Evolutionary conservation across 2,329 filamentous ascomycete genomes (phyloP).

Genomic region (Sporothrix phasma): DNA sequence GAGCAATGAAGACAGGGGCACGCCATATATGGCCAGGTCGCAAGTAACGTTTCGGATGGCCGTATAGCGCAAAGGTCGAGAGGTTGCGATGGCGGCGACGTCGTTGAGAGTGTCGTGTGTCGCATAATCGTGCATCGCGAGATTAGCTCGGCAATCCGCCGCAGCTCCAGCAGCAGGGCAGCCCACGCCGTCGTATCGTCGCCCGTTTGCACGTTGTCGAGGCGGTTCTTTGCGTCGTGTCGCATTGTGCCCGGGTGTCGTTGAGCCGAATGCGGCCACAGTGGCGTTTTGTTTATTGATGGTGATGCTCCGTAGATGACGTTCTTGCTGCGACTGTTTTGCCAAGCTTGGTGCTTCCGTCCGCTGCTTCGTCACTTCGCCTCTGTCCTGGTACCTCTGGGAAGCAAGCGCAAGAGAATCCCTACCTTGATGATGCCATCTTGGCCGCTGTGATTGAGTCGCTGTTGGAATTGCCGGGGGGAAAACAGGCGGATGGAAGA

Average conservation of each 20-base stretch:
- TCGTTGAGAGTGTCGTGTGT: background rate
- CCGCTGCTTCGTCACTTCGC: background rate
- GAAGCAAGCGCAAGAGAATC: background rate
- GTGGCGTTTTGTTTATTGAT: background rate
- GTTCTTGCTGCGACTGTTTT: background rate
- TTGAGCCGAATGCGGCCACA: background rate
- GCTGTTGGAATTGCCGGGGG: background rate
- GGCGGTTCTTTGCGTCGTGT: background rate
- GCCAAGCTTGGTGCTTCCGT: background rate
- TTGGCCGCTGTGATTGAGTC: background rate
- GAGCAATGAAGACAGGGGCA: background rate
- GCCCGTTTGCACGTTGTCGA: background rate
- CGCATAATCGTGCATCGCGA: background rate
- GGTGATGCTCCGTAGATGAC: background rate
- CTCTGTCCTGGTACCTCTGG: background rate
- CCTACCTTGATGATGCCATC: conserved; percentile 20
- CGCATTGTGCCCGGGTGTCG: background rate
- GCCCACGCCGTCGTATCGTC: background rate
- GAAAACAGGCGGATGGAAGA: background rate
- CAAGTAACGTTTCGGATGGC: background rate
- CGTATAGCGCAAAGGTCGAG: background rate
- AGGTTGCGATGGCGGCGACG: too few relatives aligned
- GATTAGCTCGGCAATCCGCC: background rate
- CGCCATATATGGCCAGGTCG: background rate
- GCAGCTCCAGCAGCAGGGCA: background rate